Evolutionary conservation across 2,329 filamentous ascomycete species (phyloP).

Genomic region (Penicillium rolfsii): DNA sequence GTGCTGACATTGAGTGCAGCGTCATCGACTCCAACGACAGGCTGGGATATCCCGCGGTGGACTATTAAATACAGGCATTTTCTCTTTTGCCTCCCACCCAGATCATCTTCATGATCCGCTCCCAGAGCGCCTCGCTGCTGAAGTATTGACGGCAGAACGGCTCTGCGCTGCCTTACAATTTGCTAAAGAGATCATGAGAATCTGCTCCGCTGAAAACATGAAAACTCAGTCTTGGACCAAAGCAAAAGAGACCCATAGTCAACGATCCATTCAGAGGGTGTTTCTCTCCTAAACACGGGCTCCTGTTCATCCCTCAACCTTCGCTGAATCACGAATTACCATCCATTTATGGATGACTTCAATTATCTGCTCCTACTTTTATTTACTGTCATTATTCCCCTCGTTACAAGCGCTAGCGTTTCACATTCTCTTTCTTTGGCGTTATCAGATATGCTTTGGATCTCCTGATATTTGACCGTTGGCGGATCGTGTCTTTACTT

Average conservation of each 20-base stretch:
- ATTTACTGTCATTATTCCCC: slow-evolving; percentile 20
- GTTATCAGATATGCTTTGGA: slow-evolving; percentile 4
- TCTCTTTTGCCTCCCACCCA: not conserved
- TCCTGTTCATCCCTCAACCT: not conserved
- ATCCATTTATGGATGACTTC: slow-evolving; percentile 3
- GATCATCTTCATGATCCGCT: not conserved
- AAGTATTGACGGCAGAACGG: not conserved
- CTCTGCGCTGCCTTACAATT: not conserved
- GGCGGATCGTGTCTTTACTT: slow-evolving; percentile 3
- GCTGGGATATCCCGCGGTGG: slow-evolving; percentile 40
- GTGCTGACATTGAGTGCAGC: slow-evolving; percentile 32
- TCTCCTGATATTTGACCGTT: slow-evolving; percentile 6
- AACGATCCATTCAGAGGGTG: not conserved
- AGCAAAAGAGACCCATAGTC: not conserved
- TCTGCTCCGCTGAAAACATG: not conserved
- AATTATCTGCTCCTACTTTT: slow-evolving; percentile 5
- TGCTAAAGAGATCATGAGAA: not conserved
- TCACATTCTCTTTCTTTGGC: not conserved
- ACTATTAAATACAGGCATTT: slow-evolving; percentile 34
- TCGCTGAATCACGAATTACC: not conserved
- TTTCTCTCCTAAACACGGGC: not conserved
- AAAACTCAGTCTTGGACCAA: not conserved
- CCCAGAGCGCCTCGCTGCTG: not conserved
- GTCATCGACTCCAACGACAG: slow-evolving; percentile 51
- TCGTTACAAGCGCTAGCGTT: slow-evolving; percentile 21